Conservation (phyloP, 805 yeast species). For the Saccharomycopsis synnaedendra region DNA sequence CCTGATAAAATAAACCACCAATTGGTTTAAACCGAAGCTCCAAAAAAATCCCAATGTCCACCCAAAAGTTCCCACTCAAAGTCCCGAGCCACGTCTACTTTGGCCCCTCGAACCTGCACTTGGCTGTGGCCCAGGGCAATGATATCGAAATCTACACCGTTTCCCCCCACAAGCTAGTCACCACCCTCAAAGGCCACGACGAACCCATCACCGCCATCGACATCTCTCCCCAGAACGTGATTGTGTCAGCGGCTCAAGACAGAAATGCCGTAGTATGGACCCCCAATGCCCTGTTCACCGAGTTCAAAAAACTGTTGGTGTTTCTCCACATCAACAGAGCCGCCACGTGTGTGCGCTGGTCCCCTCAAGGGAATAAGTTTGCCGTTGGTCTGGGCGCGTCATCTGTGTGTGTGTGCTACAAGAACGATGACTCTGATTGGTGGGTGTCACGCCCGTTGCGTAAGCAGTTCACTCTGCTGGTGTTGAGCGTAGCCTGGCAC, state of each 20-base stretch:
- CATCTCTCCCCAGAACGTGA: conserved; percentile 75
- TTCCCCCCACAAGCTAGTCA: conserved; percentile 37
- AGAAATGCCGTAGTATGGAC: conserved; percentile 97
- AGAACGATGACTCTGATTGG: conserved; percentile 95
- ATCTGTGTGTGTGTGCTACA: conserved; percentile 90
- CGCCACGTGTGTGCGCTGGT: conserved; percentile 91
- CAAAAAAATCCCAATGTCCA: too few relatives aligned
- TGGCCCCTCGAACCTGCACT: conserved; percentile 38
- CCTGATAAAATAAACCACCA: too few relatives aligned
- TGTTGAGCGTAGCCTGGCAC: conserved; percentile 83
- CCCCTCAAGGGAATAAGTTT: conserved; percentile 88
- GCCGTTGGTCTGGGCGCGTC: conserved; percentile 97
- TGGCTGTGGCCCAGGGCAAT: conserved; percentile 78
- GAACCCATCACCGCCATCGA: conserved; percentile 93
- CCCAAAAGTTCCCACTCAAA: too few relatives aligned
- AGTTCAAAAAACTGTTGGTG: conserved; percentile 84
- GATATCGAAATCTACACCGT: conserved; percentile 65
- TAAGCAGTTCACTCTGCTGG: conserved; percentile 85
- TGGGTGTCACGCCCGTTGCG: conserved; percentile 98
- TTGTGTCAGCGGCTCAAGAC: conserved; percentile 96
- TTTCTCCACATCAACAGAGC: conserved; percentile 88
- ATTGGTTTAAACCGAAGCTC: too few relatives aligned
- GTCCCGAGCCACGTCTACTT: conserved; percentile 56
- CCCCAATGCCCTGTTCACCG: conserved; percentile 48
- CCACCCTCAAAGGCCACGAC: conserved; percentile 75